Conservation (phyloP, 495 filamentous ascomycete species). For the Apiosordaria backusii region DNA sequence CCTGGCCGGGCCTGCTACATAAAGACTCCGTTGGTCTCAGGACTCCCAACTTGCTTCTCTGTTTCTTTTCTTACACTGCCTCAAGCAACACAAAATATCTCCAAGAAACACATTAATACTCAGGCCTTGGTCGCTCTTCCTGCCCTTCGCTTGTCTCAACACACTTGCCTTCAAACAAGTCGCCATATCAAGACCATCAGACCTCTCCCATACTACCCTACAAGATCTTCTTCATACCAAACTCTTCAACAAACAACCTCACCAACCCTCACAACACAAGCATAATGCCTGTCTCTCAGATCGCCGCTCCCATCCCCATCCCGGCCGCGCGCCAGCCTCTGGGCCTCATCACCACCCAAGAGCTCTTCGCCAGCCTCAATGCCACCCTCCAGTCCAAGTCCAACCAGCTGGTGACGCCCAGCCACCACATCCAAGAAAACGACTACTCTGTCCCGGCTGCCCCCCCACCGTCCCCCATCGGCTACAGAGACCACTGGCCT, state of each 20-base stretch:
- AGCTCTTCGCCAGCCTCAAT: slow-evolving; percentile 47
- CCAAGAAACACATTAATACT: slow-evolving; percentile 25
- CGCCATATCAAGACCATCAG: slow-evolving; percentile 10
- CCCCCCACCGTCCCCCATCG: slow-evolving; percentile 48
- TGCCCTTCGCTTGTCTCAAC: slow-evolving; percentile 11
- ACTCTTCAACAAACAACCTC: background rate
- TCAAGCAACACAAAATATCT: slow-evolving; percentile 14
- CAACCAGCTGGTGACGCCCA: slow-evolving; percentile 36
- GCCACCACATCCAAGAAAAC: slow-evolving; percentile 45
- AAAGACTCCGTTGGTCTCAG: slow-evolving; percentile 18
- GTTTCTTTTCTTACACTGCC: slow-evolving; percentile 15
- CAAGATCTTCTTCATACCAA: background rate
- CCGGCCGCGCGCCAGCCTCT: slow-evolving; percentile 39
- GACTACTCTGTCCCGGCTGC: slow-evolving; percentile 51
- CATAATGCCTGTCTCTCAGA: slow-evolving; percentile 39
- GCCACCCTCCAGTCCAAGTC: slow-evolving; percentile 40
- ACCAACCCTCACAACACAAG: slow-evolving; percentile 10
- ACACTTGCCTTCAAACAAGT: slow-evolving; percentile 9
- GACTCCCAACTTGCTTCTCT: slow-evolving; percentile 4
- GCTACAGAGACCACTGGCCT: slow-evolving; percentile 48
- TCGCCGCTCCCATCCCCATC: slow-evolving; percentile 44
- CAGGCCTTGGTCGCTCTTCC: slow-evolving; percentile 15
- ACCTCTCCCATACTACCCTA: background rate
- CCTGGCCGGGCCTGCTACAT: slow-evolving; percentile 21
- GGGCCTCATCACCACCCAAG: slow-evolving; percentile 37